Conservation (phyloP, 176 grass and related monocot species). For the Neostapfia colusana region DNA sequence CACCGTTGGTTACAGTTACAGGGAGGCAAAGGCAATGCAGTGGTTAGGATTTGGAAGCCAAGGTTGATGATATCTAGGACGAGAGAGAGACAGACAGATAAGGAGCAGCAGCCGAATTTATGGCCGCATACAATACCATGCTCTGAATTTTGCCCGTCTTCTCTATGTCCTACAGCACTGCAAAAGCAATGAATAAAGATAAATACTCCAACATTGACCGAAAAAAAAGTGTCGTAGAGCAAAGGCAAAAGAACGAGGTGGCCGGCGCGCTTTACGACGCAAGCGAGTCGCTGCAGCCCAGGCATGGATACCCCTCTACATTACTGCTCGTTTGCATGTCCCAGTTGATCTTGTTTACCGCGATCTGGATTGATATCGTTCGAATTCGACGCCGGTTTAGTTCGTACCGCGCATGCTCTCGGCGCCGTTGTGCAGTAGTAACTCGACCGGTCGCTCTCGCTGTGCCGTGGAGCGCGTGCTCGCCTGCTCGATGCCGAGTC, state of each 20-base stretch:
- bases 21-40: not conserved
- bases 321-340: constrained; percentile 4
- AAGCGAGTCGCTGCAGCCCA: not conserved
- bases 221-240: no score
- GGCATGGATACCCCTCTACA: not conserved
- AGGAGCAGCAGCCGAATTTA: constrained; percentile 14
- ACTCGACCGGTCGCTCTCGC: not conserved
- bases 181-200: not conserved
- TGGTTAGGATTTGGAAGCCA: not conserved
- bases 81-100: not conserved
- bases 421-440: not conserved
- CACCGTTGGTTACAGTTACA: not conserved
- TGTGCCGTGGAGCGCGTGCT: constrained; percentile 3
- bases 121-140: constrained; percentile 10
- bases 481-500: not conserved
- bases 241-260: no score
- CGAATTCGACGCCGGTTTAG: constrained; percentile 1
- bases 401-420: not conserved
- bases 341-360: not conserved
- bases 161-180: not conserved
- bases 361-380: not conserved
- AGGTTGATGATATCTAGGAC: not conserved
- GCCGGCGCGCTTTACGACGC: constrained; percentile 19
- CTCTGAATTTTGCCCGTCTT: not conserved
- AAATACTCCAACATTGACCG: no score